Evolutionary conservation across 345 rosid genomes (phyloP), one percentile per base, ranked within the genome.

Genomic region (Brassica cretica): DNA sequence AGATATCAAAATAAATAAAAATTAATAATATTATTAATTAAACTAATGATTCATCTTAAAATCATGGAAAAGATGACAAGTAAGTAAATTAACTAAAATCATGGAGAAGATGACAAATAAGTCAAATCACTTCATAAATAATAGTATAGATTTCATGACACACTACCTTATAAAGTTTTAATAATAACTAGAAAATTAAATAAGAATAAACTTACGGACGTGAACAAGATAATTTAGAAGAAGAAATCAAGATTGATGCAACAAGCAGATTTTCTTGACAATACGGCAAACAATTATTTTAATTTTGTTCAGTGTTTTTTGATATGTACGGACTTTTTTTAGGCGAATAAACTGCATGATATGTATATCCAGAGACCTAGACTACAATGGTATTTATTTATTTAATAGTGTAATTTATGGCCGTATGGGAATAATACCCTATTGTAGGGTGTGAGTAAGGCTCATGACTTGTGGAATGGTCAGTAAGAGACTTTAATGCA

Each of bases 391-490:
- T 37, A 70, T n/a, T 76, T 33, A 63, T 35, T 70, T 63, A 25
- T 25, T 25, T 25, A 2, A 25, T 25, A 25, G 29, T 25, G 29
- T 25, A 25, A 25, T 25, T 25, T 2, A 25, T 25, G 29, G 29
- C 55, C 55, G 76, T 72, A 72, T 39, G 41, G 76, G 59, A 53
- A 53, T 53, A 72, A 46, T 41, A 62, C 29, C 18, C 29, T 62
- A 62, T 35, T 15, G 21, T 35, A 58, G 29, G 29, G 29, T 25
- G 29, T 25, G 29, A 25, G 29, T 2, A 27, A 15, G 55, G 35
- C 46, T 67, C 73, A 5, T 29, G 33, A 60, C 51, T 69, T 61
- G 15, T 61, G 62, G 80, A 69, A 75, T 66, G 58, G 58, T 55
- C 66, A 21, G 56, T 35, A 66, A 24, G 66, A 66, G 71, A 2